Evolutionary conservation across 768 basidiomycete genomes (phyloP), one percentile per base, ranked within the genome.

Genomic region (Exsudoporus frostii): DNA sequence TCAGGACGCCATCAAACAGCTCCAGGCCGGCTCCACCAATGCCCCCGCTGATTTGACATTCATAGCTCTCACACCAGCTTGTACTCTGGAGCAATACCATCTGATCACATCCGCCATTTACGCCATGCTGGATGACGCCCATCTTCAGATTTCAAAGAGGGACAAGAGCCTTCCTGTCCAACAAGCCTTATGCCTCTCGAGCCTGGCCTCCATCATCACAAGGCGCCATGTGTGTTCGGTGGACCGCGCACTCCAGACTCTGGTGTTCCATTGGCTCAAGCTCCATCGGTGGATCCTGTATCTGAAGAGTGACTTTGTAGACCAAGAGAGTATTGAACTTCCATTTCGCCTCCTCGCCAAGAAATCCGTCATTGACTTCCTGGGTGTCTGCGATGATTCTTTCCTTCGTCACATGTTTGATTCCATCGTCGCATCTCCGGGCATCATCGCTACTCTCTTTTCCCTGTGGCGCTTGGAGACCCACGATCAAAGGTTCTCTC

Each of bases 401-500:
- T 36, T 47, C 46, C 62, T 68, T 19, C 40, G 27, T 33, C 45
- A 64, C 25, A 29, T 52, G 54, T 61, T 66, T n/a, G 51, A 62
- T 24, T 20, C 34, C 17, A 41, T 68, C 29, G 45, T 60, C 13
- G 24, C 48, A 8, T 62, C 61, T 30, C 57, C 57, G 1, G 65
- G 52, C 15, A 56, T 67, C 40, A 14, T 58, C 8, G 6, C 58
- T 43, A 56, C 58, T 20, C 40, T 70, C 11, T 58, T 70, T 43
- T 56, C 66, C n/a, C 15, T 68, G 30, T 70, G 69, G 68, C 58
- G 45, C 25, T 17, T 68, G 45, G 68, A 66, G 46, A 48, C 45
- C n/a, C 46, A 47, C 25, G 62, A 66, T 20, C 32, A 20, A 32
- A 51, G 56, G 34, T 70, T 68, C 41, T 53, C 51, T 46, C 38